phyloP scores from a whole-genome alignment of 768 basidiomycete species.

The Amanita exitialis region DNA sequence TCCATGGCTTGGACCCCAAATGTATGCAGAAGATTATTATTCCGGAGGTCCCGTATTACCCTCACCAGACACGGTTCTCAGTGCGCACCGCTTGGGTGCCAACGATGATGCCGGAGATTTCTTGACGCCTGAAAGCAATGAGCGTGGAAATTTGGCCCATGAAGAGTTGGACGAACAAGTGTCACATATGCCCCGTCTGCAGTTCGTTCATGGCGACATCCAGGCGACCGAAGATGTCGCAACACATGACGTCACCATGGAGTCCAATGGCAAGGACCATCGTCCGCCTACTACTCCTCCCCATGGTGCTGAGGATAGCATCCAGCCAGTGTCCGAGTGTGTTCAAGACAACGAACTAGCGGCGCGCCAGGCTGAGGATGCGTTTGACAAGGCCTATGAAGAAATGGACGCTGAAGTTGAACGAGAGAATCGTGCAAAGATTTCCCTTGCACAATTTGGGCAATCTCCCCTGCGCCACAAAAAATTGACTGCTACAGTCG shows the following conservation, averaged over 20 bases:
- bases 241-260: background rate
- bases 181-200: background rate
- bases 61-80: background rate
- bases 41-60: conserved; percentile 7
- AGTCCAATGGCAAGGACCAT: no score
- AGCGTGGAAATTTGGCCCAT: conserved; percentile 6
- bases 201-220: background rate
- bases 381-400: conserved; percentile 7
- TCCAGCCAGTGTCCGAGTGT: background rate
- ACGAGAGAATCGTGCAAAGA: conserved; percentile 1
- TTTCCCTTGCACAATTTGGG: background rate
- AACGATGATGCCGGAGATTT: conserved; percentile 14
- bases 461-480: background rate
- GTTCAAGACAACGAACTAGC: background rate
- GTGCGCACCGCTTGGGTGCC: conserved; percentile 9
- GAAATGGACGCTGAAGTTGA: conserved; percentile 10
- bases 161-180: background rate
- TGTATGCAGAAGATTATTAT: conserved; percentile 27
- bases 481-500: background rate
- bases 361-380: background rate
- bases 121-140: conserved; percentile 16
- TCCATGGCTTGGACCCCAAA: conserved; percentile 23
- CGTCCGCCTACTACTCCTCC: no score
- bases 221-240: no score
- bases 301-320: no score